A percentile compares a stretch with the other conserved stretches of the same genome.
Conservation (phyloP, 306 rosid species). For the Mimosa bimucronata region DNA sequence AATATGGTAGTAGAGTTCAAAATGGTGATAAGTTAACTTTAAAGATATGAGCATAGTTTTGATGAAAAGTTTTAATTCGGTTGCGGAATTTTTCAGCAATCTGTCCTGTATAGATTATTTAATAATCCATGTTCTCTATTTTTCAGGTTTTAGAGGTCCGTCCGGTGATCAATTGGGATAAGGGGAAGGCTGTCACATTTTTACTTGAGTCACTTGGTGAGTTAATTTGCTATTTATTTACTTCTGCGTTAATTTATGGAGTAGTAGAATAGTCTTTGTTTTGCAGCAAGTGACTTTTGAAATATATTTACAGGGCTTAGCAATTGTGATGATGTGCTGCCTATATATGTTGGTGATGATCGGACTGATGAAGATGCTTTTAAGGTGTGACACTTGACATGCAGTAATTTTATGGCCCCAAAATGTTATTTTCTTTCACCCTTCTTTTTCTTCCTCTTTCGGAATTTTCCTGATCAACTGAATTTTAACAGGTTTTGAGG, state of each 20-base stretch:
- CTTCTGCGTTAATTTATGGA: neutral
- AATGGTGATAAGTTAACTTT: neutral
- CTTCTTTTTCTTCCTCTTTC: neutral
- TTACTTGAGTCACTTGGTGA: constrained; percentile 94
- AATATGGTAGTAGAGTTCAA: neutral
- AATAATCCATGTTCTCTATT: constrained; percentile 12
- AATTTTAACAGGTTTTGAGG: constrained; percentile 67
- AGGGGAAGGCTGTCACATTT: constrained; percentile 95
- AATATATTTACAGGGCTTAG: constrained; percentile 58
- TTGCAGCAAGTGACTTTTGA: constrained; percentile 39
- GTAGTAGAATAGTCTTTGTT: constrained; percentile 15
- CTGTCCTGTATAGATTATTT: neutral
- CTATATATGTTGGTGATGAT: constrained; percentile 93
- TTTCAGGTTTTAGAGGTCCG: constrained; percentile 94
- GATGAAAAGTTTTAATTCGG: neutral
- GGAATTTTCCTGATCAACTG: constrained; percentile 18
- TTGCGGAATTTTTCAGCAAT: neutral
- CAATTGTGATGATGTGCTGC: constrained; percentile 83
- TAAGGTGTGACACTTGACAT: constrained; percentile 63
- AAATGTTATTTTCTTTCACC: neutral
- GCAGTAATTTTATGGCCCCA: neutral
- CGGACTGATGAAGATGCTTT: constrained; percentile 97
- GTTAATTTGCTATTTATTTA: constrained; percentile 32
- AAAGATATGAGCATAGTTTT: neutral
- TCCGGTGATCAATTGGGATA: constrained; percentile 91